phyloP scores from a whole-genome alignment of 768 basidiomycete genomes.

The Lactarius akahatsu region DNA sequence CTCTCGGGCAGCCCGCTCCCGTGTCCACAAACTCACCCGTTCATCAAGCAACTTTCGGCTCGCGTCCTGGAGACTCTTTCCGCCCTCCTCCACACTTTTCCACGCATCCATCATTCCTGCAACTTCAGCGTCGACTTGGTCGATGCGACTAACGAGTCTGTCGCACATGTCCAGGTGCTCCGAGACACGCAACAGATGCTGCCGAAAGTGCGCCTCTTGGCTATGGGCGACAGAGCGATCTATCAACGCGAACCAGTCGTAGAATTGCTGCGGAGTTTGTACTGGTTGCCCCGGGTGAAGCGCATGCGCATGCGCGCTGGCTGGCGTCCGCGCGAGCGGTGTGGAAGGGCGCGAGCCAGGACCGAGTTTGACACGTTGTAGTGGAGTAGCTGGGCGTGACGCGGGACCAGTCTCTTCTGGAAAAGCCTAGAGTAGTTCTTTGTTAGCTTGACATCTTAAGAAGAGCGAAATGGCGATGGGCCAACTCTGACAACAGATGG shows the following conservation, averaged over 20 bases:
- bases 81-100: constrained; percentile 89
- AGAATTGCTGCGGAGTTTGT: constrained; percentile 91
- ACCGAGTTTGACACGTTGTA: constrained; percentile 29
- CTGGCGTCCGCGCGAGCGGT: constrained; percentile 26
- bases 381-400: constrained; percentile 51
- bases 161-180: constrained; percentile 80
- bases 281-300: constrained; percentile 77
- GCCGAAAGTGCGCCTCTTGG: constrained; percentile 90
- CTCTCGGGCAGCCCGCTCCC: not conserved
- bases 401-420: constrained; percentile 39
- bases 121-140: constrained; percentile 71
- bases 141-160: constrained; percentile 64
- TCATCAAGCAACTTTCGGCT: constrained; percentile 90
- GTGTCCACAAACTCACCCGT: constrained; percentile 56
- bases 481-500: constrained; percentile 63
- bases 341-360: constrained; percentile 35
- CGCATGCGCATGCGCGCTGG: constrained; percentile 42
- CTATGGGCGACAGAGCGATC: constrained; percentile 89
- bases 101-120: constrained; percentile 82
- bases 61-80: constrained; percentile 84
- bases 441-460: not conserved
- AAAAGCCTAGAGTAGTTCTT: constrained; percentile 39
- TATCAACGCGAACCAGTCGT: constrained; percentile 92
- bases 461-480: constrained; percentile 9
- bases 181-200: constrained; percentile 74